Base-by-base conservation (phyloP, 1,139 yeast genomes). In the Candida tetrigidarum region DNA sequence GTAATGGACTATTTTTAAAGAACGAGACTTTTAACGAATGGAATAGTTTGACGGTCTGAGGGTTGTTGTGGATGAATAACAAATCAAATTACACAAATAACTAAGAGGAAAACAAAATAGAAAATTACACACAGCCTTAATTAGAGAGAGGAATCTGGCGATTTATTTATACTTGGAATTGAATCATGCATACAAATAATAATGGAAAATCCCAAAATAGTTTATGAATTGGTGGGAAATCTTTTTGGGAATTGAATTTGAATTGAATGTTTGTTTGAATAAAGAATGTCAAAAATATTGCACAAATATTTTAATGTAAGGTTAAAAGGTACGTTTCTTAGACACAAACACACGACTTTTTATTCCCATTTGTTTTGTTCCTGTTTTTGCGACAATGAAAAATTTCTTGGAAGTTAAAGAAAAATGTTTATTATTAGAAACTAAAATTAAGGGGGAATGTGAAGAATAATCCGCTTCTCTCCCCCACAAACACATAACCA, bases 221-320 rank as follows among this genome's bases (percentile, higher is more conserved):
- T n/a, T n/a, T n/a, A n/a, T n/a, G n/a, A n/a, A n/a, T n/a, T n/a
- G n/a, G n/a, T n/a, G n/a, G n/a, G 36, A 32, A 32, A 32, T 32
- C 19, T n/a, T 19, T n/a, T 11, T 32, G 5, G 4, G 14, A 11
- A 22, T 22, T 22, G 5, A 22, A n/a, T n/a, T n/a, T n/a, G n/a
- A n/a, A n/a, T n/a, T n/a, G n/a, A n/a, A n/a, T n/a, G n/a, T 28
- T 18, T 32, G 36, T 32, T 32, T 32, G 36, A 32, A 11, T 18
- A 18, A 14, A n/a, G 19, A 32, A 32, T 32, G 36, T 19, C 36
- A 32, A 16, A 32, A 32, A 16, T 8, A 15, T 29, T 29, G 34
- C 19, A 14, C 34, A 32, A 16, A 16, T 16, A 30, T 16, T 30
- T 30, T 12, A 11, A 11, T 18, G 10, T 30, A 16, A 16, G 14